Base-by-base conservation (phyloP, 345 rosid genomes). In the Moringa oleifera region DNA sequence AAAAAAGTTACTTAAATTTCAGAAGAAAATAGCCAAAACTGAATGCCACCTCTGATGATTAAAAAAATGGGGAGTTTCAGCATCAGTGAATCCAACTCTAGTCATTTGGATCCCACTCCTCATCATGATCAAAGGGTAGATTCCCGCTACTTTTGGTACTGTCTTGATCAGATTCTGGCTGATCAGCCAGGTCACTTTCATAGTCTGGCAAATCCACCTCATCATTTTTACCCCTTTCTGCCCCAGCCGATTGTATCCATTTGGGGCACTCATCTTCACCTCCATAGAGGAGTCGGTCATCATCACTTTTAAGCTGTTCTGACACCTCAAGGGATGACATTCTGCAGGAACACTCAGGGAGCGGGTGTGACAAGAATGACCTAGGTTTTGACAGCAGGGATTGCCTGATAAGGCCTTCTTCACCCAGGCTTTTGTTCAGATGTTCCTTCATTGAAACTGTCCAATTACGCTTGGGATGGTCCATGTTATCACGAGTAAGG, bases 41-140 rank as follows among this genome's bases (percentile, higher is more conserved):
- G 69, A 79, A 61, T 66, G 53, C 67, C 64, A 10, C 61, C 71
- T 18, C 60, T 66, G 66, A 31, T 46, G 58, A 47, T 25, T n/a
- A n/a, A n/a, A 54, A 66, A 57, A 25, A 51, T 25, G 25, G 51
- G 20, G 64, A 68, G 36, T 45, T 53, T 41, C 58, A 22, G 41
- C 55, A 16, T 58, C 68, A 51, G 54, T 69, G 61, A 49, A 46
- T 57, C 65, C 16, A 62, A 22, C 68, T 18, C 79, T 86, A 94
- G 83, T 90, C 99, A 64, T 88, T 85, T 24, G 97, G 91, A 76
- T 94, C 99, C 96, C 93, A 90, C 62, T 94, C 99, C 31, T 90
- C 96, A 51, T 94, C 99, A 53, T 74, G 87, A 68, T 88, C 91
- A 19, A 81, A 73, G 20, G 80, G 61, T 18, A 76, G 79, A 54